These are phyloP conservation scores for Malassezia yamatoensis DNA, from an alignment of 1,284 basidiomycete species.

Conservation along the genomic window DNA sequence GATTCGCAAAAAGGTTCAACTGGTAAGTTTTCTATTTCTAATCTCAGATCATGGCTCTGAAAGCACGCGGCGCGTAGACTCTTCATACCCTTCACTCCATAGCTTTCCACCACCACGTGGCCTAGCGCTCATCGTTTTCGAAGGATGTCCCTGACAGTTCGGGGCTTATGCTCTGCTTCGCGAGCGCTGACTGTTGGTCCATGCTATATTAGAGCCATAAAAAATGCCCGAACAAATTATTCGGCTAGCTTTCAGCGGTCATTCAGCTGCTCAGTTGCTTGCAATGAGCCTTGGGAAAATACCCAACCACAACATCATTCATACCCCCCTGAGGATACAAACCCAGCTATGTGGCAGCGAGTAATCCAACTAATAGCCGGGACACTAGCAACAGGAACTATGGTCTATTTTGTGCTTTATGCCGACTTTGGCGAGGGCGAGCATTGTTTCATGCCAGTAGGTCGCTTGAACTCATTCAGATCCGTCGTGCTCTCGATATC, in stretches of 20 bases:
- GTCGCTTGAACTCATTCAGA: background rate
- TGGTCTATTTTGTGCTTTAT: conserved; percentile 13
- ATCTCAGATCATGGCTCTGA: conserved; percentile 39
- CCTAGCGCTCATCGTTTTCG: background rate
- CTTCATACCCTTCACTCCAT: background rate
- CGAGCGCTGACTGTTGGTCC: too few relatives aligned
- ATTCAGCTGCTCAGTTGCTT: too few relatives aligned
- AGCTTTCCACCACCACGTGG: background rate
- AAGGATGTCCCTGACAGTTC: too few relatives aligned
- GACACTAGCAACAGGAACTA: conserved; percentile 1
- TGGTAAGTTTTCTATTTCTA: conserved; percentile 23
- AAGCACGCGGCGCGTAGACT: conserved; percentile 33
- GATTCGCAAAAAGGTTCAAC: conserved; percentile 43
- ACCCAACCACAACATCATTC: background rate
- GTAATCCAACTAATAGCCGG: conserved; percentile 14
- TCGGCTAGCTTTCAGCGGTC: too few relatives aligned
- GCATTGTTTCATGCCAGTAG: conserved; percentile 16
- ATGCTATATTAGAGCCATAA: too few relatives aligned
- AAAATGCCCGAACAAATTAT: too few relatives aligned
- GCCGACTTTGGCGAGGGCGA: conserved; percentile 16
- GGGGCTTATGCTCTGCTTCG: too few relatives aligned
- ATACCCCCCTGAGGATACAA: conserved; percentile 9
- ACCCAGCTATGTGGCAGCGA: conserved; percentile 16
- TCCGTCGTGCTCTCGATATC: conserved; percentile 4
- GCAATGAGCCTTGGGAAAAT: too few relatives aligned